Base-by-base conservation (phyloP, 2,329 filamentous ascomycete genomes). In the Pseudogymnoascus sp. region DNA sequence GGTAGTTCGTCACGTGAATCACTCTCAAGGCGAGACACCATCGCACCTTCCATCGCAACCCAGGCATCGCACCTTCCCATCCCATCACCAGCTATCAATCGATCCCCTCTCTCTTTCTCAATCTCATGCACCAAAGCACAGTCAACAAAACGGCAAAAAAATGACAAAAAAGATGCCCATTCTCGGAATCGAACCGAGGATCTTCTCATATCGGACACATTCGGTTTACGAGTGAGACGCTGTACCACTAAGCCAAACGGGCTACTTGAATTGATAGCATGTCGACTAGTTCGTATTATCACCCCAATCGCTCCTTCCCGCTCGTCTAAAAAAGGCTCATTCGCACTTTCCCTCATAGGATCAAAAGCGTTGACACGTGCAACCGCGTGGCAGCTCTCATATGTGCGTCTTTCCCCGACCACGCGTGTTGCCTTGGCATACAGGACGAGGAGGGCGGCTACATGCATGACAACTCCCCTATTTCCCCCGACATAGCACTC, bases 111-210 rank as follows among this genome's bases (percentile, higher is more conserved):
- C 27, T 33, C 1, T 21, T 29, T 18, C n/a, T 21, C n/a, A 3
- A 33, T 33, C n/a, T 4, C 21, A 25, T 15, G 8, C 45, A 5
- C 13, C 4, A 29, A 5, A 13, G 3, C 4, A 13, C 29, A 15
- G 5, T 21, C 21, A 29, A 5, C 13, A 55, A 33, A 45, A 45
- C 6, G 10, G 4, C 42, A 15, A 33, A 55, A 55, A 13, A 33
- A 55, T 4, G 1, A 55, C n/a, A 55, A 55, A 55, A 55, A 29
- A 52, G 52, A 31, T 66, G 65, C 64, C 65, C 64, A 62, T 58
- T 62, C 63, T 61, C 63, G 63, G 65, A 66, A 66, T 66, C 63
- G 65, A 66, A 66, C 65, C 64, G 63, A 59, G 63, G 65, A 67
- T 66, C 65, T 67, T 67, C 60, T 60, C 62, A 64, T 64, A 29